phyloP scores from a whole-genome alignment of 495 filamentous ascomycete species.

The Podospora pseudoanserina region DNA sequence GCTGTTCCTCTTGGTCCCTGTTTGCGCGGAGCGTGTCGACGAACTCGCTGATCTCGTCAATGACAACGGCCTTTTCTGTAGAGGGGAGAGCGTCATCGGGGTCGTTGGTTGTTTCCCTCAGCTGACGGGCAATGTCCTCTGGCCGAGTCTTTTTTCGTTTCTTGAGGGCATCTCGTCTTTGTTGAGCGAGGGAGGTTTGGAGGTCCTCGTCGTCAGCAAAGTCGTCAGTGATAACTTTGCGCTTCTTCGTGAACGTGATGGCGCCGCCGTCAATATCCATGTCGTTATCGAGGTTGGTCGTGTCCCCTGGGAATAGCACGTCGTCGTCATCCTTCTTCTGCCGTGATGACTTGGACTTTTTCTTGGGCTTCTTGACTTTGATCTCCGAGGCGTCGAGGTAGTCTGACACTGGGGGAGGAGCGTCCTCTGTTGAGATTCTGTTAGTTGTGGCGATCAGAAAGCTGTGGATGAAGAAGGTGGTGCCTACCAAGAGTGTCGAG shows the following conservation, averaged over 20 bases:
- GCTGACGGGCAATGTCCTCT: conserved; percentile 78
- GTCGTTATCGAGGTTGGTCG: conserved; percentile 45
- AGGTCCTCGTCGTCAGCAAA: conserved; percentile 93
- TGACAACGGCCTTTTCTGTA: conserved; percentile 66
- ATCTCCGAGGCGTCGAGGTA: conserved; percentile 82
- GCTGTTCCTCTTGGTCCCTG: conserved; percentile 58
- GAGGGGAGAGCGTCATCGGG: conserved; percentile 44
- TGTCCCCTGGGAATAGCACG: conserved; percentile 55
- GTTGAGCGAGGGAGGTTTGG: conserved; percentile 75
- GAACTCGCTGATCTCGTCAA: conserved; percentile 94
- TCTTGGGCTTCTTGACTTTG: conserved; percentile 91
- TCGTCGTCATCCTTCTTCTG: conserved; percentile 72
- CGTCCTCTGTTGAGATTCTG: conserved; percentile 50
- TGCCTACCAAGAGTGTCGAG: conserved; percentile 62
- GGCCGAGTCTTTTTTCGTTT: conserved; percentile 81
- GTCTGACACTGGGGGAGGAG: conserved; percentile 62
- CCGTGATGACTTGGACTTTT: conserved; percentile 74
- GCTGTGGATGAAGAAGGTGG: not conserved
- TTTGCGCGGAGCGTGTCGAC: conserved; percentile 72
- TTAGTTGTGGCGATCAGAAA: conserved; percentile 22
- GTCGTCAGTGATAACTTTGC: conserved; percentile 55
- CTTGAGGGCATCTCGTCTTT: conserved; percentile 78
- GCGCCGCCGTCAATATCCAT: conserved; percentile 75
- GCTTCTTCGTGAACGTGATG: conserved; percentile 52
- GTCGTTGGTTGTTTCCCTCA: conserved; percentile 63